Percentiles rank a stretch among this genome's conserved stretches.
These are phyloP conservation scores for Escovopsis sp. DNA, from an alignment of 2,329 filamentous ascomycete species.

Conservation along the genomic window DNA sequence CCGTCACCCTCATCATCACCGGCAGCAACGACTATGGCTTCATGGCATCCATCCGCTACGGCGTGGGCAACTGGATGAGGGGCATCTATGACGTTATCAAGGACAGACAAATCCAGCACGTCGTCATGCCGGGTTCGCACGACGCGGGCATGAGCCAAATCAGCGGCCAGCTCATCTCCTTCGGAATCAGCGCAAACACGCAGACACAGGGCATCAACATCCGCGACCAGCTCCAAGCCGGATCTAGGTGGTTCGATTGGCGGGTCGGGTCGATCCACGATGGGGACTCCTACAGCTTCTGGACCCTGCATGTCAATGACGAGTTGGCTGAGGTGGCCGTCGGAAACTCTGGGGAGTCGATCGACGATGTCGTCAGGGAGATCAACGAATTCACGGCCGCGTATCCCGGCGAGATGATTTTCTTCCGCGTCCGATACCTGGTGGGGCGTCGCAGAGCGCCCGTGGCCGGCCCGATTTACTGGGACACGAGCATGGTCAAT, in stretches of 20 bases:
- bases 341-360: slow-evolving; percentile 29
- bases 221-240: slow-evolving; percentile 28
- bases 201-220: slow-evolving; percentile 30
- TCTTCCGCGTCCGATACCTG: slow-evolving; percentile 30
- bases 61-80: slow-evolving; percentile 19
- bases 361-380: slow-evolving; percentile 27
- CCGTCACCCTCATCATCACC: slow-evolving; percentile 21
- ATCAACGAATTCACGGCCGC: slow-evolving; percentile 30
- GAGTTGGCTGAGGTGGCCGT: slow-evolving; percentile 20
- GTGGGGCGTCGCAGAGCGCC: slow-evolving; percentile 24
- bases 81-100: slow-evolving; percentile 18
- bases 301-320: slow-evolving; percentile 26
- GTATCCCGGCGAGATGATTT: slow-evolving; percentile 29
- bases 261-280: slow-evolving; percentile 21
- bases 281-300: slow-evolving; percentile 17
- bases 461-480: slow-evolving; percentile 14
- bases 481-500: slow-evolving; percentile 24
- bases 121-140: slow-evolving; percentile 33
- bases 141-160: slow-evolving; percentile 34
- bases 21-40: slow-evolving; percentile 20
- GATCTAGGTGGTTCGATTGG: slow-evolving; percentile 33
- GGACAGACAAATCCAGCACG: slow-evolving; percentile 26
- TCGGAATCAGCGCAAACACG: slow-evolving; percentile 25
- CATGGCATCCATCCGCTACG: slow-evolving; percentile 15
- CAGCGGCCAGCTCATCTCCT: slow-evolving; percentile 17